These are phyloP conservation scores for Letharia lupina DNA, from an alignment of 495 filamentous ascomycete genomes.

Conservation along the genomic window DNA sequence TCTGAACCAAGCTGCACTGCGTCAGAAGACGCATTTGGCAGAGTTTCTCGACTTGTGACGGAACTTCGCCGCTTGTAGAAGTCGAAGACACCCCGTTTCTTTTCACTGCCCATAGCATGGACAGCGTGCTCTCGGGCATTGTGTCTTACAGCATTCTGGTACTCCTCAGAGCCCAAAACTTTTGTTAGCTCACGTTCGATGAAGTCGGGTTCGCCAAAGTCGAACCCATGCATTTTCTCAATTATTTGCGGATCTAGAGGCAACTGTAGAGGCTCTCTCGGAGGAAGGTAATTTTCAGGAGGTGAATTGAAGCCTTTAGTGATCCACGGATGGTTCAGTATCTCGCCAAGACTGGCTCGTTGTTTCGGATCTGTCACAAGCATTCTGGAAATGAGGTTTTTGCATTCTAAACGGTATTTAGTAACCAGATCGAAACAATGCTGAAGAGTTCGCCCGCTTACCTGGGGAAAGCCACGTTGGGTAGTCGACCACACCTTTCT, in stretches of 20 bases:
- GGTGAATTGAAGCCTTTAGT: constrained; percentile 79
- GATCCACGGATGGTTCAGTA: constrained; percentile 97
- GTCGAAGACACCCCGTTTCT: constrained; percentile 85
- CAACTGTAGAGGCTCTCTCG: constrained; percentile 73
- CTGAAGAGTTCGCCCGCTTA: constrained; percentile 35
- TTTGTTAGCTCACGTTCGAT: constrained; percentile 76
- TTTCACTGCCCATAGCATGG: constrained; percentile 61
- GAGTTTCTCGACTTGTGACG: constrained; percentile 73
- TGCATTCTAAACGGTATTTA: constrained; percentile 60
- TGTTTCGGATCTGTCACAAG: constrained; percentile 89
- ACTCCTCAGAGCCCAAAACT: constrained; percentile 82
- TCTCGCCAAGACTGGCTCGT: constrained; percentile 78
- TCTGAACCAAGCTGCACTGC: constrained; percentile 74
- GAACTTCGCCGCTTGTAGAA: constrained; percentile 96
- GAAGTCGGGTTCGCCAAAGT: constrained; percentile 80
- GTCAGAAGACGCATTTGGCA: constrained; percentile 79
- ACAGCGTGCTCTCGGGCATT: constrained; percentile 57
- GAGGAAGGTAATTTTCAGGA: constrained; percentile 83
- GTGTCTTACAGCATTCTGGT: constrained; percentile 67
- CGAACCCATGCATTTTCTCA: constrained; percentile 93
- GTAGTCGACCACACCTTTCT: constrained; percentile 93
- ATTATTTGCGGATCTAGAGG: constrained; percentile 79
- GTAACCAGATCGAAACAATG: constrained; percentile 21
- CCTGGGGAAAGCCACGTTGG: constrained; percentile 85
- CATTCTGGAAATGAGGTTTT: constrained; percentile 90